These are phyloP conservation scores for Pleurotus ostreatus DNA, from an alignment of 768 basidiomycete species.

Conservation along the genomic window DNA sequence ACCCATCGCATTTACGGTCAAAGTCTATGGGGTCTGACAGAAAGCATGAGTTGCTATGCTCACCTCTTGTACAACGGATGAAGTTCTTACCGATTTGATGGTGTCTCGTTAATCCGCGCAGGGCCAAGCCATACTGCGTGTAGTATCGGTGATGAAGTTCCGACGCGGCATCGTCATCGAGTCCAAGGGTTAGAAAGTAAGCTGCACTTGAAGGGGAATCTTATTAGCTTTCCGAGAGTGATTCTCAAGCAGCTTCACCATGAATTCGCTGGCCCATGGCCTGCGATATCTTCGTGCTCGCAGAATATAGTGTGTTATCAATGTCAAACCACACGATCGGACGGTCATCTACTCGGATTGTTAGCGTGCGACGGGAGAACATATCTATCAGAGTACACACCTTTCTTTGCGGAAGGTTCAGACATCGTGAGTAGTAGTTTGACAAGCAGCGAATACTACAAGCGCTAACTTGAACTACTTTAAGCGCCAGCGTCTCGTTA, in stretches of 20 bases:
- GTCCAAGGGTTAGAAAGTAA: constrained; percentile 70
- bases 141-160: constrained; percentile 72
- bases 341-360: constrained; percentile 42
- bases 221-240: background rate
- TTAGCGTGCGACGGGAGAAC: background rate
- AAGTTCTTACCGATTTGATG: constrained; percentile 61
- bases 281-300: constrained; percentile 67
- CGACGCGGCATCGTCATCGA: constrained; percentile 65
- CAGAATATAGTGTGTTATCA: constrained; percentile 85
- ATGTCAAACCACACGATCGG: constrained; percentile 78
- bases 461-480: background rate
- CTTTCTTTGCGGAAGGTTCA: background rate
- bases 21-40: constrained; percentile 72
- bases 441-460: background rate
- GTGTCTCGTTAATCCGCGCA: constrained; percentile 73
- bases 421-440: background rate
- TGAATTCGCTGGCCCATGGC: constrained; percentile 81
- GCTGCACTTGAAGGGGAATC: constrained; percentile 31
- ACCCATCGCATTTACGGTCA: constrained; percentile 78
- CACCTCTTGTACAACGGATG: constrained; percentile 1
- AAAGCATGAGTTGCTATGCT: background rate
- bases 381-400: background rate
- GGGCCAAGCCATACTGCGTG: constrained; percentile 75
- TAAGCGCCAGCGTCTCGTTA: background rate
- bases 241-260: constrained; percentile 31